These are phyloP conservation scores for Kazachstania africana DNA, from an alignment of 805 yeast genomes.

Conservation along the genomic window DNA sequence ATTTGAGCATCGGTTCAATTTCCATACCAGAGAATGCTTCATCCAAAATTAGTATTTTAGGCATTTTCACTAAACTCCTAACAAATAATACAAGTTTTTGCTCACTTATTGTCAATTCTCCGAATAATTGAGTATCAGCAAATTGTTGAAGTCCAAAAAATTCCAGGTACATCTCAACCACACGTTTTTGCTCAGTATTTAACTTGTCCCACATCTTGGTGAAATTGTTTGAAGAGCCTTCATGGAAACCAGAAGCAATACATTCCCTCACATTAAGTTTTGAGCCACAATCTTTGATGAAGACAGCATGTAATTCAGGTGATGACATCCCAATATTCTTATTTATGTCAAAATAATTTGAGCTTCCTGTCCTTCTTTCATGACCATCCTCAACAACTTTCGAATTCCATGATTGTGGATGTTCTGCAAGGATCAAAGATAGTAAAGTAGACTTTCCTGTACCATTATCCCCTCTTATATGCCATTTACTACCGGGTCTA, in stretches of 20 bases:
- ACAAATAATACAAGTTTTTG: constrained; percentile 72
- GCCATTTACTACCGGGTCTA: constrained; percentile 70
- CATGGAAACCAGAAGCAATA: constrained; percentile 60
- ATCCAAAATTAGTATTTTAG: constrained; percentile 70
- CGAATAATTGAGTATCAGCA: constrained; percentile 32
- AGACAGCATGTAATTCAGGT: constrained; percentile 87
- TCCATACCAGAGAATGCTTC: constrained; percentile 93
- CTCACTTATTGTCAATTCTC: constrained; percentile 49
- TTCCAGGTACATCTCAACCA: constrained; percentile 34
- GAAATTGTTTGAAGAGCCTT: constrained; percentile 43
- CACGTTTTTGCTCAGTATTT: constrained; percentile 22
- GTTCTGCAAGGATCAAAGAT: constrained; percentile 82
- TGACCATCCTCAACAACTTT: constrained; percentile 50
- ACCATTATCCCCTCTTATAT: constrained; percentile 81
- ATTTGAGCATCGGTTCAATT: constrained; percentile 41
- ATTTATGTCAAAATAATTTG: constrained; percentile 70
- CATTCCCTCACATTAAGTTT: constrained; percentile 41
- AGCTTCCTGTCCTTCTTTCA: constrained; percentile 60
- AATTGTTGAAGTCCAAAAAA: constrained; percentile 33
- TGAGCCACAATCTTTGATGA: constrained; percentile 36
- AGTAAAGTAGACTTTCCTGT: constrained; percentile 86
- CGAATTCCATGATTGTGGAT: constrained; percentile 90
- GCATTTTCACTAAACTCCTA: constrained; percentile 67
- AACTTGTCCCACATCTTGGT: constrained; percentile 34
- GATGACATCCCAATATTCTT: constrained; percentile 73